A percentile compares a stretch with the other conserved stretches of the same genome.
Conservation (phyloP, 1,284 basidiomycete genomes). For the Marasmius sp. region DNA sequence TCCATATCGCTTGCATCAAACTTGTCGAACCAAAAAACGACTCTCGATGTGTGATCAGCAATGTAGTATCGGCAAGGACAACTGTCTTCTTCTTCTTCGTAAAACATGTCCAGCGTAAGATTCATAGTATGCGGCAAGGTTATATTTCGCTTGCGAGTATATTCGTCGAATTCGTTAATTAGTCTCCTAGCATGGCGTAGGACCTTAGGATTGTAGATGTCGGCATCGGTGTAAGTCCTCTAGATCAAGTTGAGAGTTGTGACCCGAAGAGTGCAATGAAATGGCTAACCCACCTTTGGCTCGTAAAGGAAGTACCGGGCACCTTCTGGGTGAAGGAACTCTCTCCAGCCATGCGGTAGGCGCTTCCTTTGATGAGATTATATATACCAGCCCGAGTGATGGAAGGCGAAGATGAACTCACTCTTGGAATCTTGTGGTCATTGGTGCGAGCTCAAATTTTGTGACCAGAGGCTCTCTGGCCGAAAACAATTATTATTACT, state of each 20-base stretch:
- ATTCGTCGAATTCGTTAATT: slow-evolving; percentile 24
- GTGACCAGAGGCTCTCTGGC: neutral
- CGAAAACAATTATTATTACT: neutral
- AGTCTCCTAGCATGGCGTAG: slow-evolving; percentile 23
- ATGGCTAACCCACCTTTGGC: slow-evolving; percentile 24
- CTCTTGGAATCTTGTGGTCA: neutral
- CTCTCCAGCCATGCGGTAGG: slow-evolving; percentile 23
- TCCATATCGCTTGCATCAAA: slow-evolving; percentile 28
- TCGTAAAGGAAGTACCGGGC: slow-evolving; percentile 34
- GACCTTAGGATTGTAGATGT: slow-evolving; percentile 30
- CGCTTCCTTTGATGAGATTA: neutral
- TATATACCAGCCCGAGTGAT: too few species aligned
- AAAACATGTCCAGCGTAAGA: slow-evolving; percentile 33
- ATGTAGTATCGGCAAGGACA: slow-evolving; percentile 39
- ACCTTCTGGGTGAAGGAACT: slow-evolving; percentile 35
- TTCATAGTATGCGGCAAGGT: slow-evolving; percentile 24
- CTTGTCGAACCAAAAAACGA: slow-evolving; percentile 40
- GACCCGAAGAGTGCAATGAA: too few species aligned
- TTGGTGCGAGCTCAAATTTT: neutral
- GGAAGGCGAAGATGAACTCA: neutral
- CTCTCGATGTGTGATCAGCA: slow-evolving; percentile 33
- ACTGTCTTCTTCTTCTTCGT: neutral
- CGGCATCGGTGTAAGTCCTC: slow-evolving; percentile 38
- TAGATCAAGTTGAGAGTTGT: slow-evolving; percentile 6
- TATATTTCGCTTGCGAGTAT: slow-evolving; percentile 24